These are phyloP conservation scores for Quercus lobata DNA, from an alignment of 331 rosid genomes.

Conservation along the genomic window DNA sequence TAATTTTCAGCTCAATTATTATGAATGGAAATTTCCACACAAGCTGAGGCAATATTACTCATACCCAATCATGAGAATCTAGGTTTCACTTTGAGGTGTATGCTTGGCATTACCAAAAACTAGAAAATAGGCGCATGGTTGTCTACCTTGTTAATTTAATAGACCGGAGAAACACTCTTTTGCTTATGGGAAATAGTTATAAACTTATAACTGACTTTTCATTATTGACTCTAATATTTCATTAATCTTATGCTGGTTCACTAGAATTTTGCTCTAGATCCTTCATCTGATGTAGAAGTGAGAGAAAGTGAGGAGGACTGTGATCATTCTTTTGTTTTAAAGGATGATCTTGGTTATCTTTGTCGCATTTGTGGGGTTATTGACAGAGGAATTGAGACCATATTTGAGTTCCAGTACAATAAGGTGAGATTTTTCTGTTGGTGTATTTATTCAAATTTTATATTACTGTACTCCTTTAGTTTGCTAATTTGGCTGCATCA, in stretches of 20 bases:
- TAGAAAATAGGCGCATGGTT: background rate
- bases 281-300: slow-evolving; percentile 36
- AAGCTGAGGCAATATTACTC: background rate
- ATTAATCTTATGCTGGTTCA: background rate
- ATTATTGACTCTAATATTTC: background rate
- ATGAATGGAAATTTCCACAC: background rate
- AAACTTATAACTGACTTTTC: background rate
- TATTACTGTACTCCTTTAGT: background rate
- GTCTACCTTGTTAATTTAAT: background rate
- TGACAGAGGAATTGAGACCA: slow-evolving; percentile 69
- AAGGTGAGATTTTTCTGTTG: slow-evolving; percentile 46
- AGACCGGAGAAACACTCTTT: background rate
- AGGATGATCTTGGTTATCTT: slow-evolving; percentile 91
- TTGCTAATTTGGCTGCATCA: background rate
- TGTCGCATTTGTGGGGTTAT: slow-evolving; percentile 90
- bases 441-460: background rate
- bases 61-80: background rate
- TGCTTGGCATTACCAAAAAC: background rate
- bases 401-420: slow-evolving; percentile 81
- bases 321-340: slow-evolving; percentile 86
- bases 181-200: background rate
- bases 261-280: slow-evolving; percentile 56
- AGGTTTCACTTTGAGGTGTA: background rate
- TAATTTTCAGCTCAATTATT: background rate
- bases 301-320: slow-evolving; percentile 49